Evolutionary conservation across 192 early-diverging fungal genomes (phyloP), one percentile per base, ranked within the genome.

Genomic region (Kickxella alabastrina): DNA sequence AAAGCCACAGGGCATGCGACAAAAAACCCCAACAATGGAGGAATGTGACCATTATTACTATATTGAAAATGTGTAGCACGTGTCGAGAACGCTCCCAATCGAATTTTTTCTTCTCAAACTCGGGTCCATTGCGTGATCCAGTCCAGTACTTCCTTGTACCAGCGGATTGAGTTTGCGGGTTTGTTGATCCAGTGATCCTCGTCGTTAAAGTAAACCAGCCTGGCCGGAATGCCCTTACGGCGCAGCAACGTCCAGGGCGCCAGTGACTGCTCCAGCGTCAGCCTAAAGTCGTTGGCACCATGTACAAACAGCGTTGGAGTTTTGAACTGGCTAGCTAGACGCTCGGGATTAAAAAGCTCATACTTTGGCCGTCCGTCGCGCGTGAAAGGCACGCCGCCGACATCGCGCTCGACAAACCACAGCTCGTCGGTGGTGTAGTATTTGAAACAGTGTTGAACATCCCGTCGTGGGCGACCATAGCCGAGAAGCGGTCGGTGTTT

Each of bases 221-320:
- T 66, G 0, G 85, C 81, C 25, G 79, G 73, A 19, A 89, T 67
- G 15, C 82, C 80, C 58, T 79, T 82, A 36, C 85, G 78, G 28
- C 87, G 85, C 46, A 91, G 61, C 10, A 85, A 83, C 3, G 89
- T 88, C 52, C 89, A 91, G 1, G 82, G 73, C 2, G 80, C 51
- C 7, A 91, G 58, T 17, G 84, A 85, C 57, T 91, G 82, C 19
- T 80, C 81, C 14, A 81, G 60, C 2, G 83, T 65, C 10, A 89
- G 62, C 22, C 89, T 69, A 41, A 76, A 87, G 65, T 87, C 85
- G 38, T 61, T 65, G 18, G 73, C 80, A 57, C 85, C 84, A 34
- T 91, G 89, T 43, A 89, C 80, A 19, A 91, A 77, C 46, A 91
- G 68, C 3, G 86, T 88, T 8, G 89, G 89, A 1, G 89, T 89